Percentiles rank a stretch among this genome's conserved stretches.
phyloP scores from a whole-genome alignment of 306 rosid species.

The Parietaria judaica region DNA sequence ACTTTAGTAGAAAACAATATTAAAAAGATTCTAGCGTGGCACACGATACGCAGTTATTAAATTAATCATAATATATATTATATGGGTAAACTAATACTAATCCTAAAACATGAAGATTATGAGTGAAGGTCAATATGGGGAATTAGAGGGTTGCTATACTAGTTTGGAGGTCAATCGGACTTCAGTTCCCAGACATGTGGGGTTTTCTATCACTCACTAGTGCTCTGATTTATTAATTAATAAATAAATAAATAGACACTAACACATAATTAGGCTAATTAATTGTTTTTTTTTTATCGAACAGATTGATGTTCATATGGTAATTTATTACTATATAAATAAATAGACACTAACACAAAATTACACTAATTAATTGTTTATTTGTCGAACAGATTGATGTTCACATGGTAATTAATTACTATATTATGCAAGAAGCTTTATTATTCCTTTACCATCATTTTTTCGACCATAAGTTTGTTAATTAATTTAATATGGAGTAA shows the following conservation, averaged over 20 bases:
- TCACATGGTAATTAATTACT: too few species aligned
- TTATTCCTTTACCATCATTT: too few species aligned
- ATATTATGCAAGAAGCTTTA: too few species aligned
- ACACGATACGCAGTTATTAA: conserved; percentile 1
- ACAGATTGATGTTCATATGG: too few species aligned
- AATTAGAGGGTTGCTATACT: conserved; percentile 11
- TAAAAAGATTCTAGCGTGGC: conserved; percentile 1
- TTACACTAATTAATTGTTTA: too few species aligned
- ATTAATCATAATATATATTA: not conserved
- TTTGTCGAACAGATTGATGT: too few species aligned
- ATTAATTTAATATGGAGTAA: too few species aligned
- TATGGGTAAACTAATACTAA: not conserved
- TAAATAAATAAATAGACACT: not conserved
- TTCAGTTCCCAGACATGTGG: conserved; percentile 4
- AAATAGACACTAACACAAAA: too few species aligned
- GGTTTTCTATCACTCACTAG: not conserved
- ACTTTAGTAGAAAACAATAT: not conserved
- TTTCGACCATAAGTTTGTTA: too few species aligned
- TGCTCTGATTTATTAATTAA: conserved; percentile 1
- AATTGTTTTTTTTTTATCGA: too few species aligned
- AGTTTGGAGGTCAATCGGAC: conserved; percentile 9
- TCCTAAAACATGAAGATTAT: not conserved
- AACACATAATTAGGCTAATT: too few species aligned
- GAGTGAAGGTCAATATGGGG: conserved; percentile 3
- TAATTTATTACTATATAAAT: too few species aligned